Base-by-base conservation (phyloP, 2,329 filamentous ascomycete genomes). In the Aureobasidium sp. region DNA sequence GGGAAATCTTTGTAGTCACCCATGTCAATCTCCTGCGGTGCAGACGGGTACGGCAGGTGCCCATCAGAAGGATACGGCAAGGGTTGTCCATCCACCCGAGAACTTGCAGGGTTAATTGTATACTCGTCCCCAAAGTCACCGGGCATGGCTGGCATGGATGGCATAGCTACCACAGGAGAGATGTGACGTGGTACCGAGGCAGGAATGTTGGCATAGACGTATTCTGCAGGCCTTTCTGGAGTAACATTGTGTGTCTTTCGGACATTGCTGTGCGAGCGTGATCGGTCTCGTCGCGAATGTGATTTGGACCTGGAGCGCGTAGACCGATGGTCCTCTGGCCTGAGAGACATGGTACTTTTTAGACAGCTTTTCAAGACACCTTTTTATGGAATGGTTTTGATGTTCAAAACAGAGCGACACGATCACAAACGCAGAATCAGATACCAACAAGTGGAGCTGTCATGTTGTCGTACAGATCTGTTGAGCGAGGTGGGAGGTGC, bases 1-100 rank as follows among this genome's bases (percentile, higher is more conserved):
- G 72, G 72, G 8, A 72, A 64, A 56, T 74, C 71, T 21, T 64
- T 61, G 56, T 70, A 74, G 51, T 66, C 69, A 47, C 71, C 71
- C 70, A 73, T 73, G 44, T 70, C 72, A 29, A 71, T 67, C 57
- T 64, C 64, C 6, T 54, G 57, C 47, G 62, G 54, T 27, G 62
- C 62, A 12, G 44, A 29, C 7, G 65, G 64, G 44, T 64, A 66
- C 6, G 62, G 64, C 39, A 61, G 41, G 14, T 55, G 35, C 14
- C 44, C 53, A 14, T 45, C 34, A 17, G 29, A 12, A n/a, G 55
- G 53, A 38, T 58, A 59, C 3, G 55, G 45, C 24, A 56, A 34
- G 25, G 25, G 24, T 10, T 39, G 45, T 21, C 45, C 45, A 22
- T 39, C 30, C 22, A 40, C 45, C 27, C 49, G 34, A 22, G 10